Evolutionary conservation across 208 protist genomes (phyloP).

Genomic region (Trypanosomatidae sp.): DNA sequence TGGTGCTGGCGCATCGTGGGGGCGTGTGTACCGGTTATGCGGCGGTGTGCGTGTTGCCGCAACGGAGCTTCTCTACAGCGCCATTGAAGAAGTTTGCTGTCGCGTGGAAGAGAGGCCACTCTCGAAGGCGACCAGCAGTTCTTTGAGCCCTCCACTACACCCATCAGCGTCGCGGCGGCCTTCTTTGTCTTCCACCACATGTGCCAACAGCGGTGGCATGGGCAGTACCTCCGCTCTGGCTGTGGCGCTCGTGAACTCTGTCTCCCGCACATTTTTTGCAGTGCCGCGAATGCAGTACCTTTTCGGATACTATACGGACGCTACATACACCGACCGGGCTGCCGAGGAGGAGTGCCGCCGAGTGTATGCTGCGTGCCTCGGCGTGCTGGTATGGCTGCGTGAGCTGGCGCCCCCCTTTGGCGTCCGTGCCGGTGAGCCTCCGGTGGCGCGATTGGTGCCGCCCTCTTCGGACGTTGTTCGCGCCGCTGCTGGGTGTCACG

Average conservation of each 20-base stretch:
- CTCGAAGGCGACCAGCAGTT: neutral
- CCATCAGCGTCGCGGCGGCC: neutral
- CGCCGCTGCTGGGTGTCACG: neutral
- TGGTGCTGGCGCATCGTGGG: slow-evolving; percentile 3
- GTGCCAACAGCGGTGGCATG: neutral
- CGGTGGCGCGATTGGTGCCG: neutral
- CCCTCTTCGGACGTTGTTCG: neutral
- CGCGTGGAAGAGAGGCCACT: neutral
- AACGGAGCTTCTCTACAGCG: slow-evolving; percentile 20
- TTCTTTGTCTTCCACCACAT: neutral
- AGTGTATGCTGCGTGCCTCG: slow-evolving; percentile 24
- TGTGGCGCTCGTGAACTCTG: slow-evolving; percentile 18
- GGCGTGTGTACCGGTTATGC: slow-evolving; percentile 16
- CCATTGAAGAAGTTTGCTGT: slow-evolving; percentile 8
- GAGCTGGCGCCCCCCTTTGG: slow-evolving; percentile 17
- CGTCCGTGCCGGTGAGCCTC: neutral
- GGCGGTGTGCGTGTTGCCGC: slow-evolving; percentile 15
- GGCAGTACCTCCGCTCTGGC: neutral
- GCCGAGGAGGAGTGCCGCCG: slow-evolving; percentile 16
- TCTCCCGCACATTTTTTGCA: slow-evolving; percentile 36
- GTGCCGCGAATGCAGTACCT: slow-evolving; percentile 59
- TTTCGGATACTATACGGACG: slow-evolving; percentile 20
- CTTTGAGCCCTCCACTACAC: neutral
- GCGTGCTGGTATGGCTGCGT: slow-evolving; percentile 36
- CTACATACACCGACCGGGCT: neutral